phyloP scores from a whole-genome alignment of 1,284 basidiomycete species.

The Sphaerobolus stellatus region DNA sequence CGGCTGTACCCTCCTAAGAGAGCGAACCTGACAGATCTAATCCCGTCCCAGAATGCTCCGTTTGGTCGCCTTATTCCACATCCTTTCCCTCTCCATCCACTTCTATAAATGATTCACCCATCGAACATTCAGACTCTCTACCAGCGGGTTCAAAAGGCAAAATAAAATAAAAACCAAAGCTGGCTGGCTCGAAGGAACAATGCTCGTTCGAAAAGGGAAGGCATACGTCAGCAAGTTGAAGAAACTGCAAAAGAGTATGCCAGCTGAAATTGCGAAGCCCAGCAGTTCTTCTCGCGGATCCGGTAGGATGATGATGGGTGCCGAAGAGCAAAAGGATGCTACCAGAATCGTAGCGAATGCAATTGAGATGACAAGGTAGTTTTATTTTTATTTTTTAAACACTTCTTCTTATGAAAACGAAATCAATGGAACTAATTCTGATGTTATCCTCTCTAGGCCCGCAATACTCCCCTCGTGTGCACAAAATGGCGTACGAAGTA shows the following conservation, averaged over 20 bases:
- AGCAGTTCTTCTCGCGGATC: not conserved
- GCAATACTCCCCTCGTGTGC: not conserved
- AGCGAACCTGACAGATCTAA: too few relatives aligned
- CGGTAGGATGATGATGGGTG: not conserved
- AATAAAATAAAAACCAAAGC: not conserved
- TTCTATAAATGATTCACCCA: too few relatives aligned
- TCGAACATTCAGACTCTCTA: too few relatives aligned
- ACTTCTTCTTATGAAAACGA: not conserved
- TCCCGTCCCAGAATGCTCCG: not conserved
- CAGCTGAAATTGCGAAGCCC: not conserved
- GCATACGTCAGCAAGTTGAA: not conserved
- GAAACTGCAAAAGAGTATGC: conserved; percentile 3
- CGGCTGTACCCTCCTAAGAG: too few relatives aligned
- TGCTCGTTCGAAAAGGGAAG: conserved; percentile 1
- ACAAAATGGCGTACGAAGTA: conserved; percentile 2
- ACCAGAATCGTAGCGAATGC: conserved; percentile 6
- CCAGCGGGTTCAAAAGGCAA: not conserved
- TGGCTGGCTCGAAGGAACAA: not conserved
- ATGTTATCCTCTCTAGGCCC: not conserved
- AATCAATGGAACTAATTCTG: not conserved
- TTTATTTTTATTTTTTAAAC: not conserved
- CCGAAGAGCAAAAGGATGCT: not conserved
- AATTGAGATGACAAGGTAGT: conserved; percentile 3
- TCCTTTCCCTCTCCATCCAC: not conserved
- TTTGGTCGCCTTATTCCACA: conserved; percentile 3